These are phyloP conservation scores for Hygrophoropsis aurantiaca DNA, from an alignment of 768 basidiomycete genomes.

Conservation along the genomic window DNA sequence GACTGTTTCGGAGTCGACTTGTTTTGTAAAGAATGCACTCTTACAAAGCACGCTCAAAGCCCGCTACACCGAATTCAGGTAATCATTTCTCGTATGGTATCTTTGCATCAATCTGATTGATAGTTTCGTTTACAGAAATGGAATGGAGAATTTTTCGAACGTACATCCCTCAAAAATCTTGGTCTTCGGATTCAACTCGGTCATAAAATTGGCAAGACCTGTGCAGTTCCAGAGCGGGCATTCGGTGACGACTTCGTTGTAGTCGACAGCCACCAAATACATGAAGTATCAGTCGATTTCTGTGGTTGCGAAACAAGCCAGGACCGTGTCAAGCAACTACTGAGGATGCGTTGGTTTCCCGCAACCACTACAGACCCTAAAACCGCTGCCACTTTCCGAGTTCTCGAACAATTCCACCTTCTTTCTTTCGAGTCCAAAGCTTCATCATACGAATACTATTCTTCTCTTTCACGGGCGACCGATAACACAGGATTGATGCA, in stretches of 20 bases:
- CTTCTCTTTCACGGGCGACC: slow-evolving; percentile 17
- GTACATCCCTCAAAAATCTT: slow-evolving; percentile 12
- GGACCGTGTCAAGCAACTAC: slow-evolving; percentile 25
- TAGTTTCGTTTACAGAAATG: too few species aligned
- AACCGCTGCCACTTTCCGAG: slow-evolving; percentile 25
- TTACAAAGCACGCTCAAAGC: slow-evolving; percentile 3
- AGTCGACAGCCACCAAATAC: slow-evolving; percentile 21
- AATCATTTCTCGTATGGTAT: background rate
- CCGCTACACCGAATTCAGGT: slow-evolving; percentile 18
- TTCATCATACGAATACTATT: slow-evolving; percentile 25
- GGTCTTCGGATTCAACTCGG: slow-evolving; percentile 25
- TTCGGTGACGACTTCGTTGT: slow-evolving; percentile 23
- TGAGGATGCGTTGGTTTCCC: slow-evolving; percentile 25
- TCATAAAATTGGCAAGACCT: slow-evolving; percentile 11
- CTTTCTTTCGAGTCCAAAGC: slow-evolving; percentile 27
- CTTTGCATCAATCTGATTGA: background rate
- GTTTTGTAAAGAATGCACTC: slow-evolving; percentile 7
- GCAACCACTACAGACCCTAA: slow-evolving; percentile 20
- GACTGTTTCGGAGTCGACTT: slow-evolving; percentile 9
- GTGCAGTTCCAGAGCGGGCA: slow-evolving; percentile 12
- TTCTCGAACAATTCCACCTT: slow-evolving; percentile 23
- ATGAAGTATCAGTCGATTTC: slow-evolving; percentile 25
- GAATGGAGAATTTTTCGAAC: slow-evolving; percentile 15
- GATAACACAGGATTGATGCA: slow-evolving; percentile 19
- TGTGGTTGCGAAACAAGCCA: slow-evolving; percentile 28